A percentile compares a stretch with the other conserved stretches of the same genome.
These are phyloP conservation scores for Rubroshorea leprosula DNA, from an alignment of 345 rosid genomes.

Conservation along the genomic window DNA sequence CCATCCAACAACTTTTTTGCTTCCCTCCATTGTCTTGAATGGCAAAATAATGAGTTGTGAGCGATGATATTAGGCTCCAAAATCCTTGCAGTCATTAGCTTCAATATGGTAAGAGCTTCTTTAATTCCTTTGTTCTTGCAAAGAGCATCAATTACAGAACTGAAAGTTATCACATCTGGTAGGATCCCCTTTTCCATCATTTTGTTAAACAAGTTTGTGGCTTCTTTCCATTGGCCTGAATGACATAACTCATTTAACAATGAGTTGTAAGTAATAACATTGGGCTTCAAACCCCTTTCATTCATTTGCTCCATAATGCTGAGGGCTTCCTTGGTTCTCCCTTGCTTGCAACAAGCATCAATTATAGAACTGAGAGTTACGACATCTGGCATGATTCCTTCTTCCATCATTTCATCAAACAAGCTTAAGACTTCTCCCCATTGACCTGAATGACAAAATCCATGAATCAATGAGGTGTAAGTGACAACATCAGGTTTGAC, in stretches of 20 bases:
- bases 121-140: background rate
- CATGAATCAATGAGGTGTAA: too few relatives aligned
- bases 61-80: background rate
- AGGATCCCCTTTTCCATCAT: background rate
- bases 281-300: background rate
- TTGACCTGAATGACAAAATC: too few relatives aligned
- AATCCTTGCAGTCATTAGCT: background rate
- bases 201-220: background rate
- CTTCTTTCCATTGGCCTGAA: background rate
- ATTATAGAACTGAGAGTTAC: too few relatives aligned
- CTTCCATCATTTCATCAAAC: too few relatives aligned
- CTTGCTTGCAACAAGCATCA: background rate
- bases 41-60: background rate
- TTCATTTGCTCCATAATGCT: background rate
- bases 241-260: too few relatives aligned
- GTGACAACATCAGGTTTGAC: too few relatives aligned
- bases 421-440: too few relatives aligned
- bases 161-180: background rate
- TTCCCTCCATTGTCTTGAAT: background rate
- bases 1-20: background rate
- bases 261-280: background rate
- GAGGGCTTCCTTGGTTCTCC: background rate
- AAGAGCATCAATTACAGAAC: background rate
- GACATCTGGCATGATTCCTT: too few relatives aligned
- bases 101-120: background rate